A percentile compares a stretch with the other conserved stretches of the same genome.
Conservation (phyloP, 768 basidiomycete species). For the Flagelloscypha sp. region DNA sequence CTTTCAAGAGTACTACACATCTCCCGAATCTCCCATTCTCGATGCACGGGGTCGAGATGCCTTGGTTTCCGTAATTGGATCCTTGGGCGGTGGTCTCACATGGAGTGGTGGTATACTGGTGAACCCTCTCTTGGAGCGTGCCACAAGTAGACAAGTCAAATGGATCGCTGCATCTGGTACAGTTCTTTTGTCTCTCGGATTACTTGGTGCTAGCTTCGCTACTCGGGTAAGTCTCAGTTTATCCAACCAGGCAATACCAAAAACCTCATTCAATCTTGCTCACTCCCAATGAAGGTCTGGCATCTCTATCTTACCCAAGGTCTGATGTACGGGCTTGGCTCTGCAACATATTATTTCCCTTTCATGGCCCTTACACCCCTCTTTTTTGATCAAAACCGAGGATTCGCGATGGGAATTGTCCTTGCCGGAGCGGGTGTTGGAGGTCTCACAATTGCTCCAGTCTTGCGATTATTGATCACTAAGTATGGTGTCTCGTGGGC, state of each 20-base stretch:
- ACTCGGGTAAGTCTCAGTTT: constrained; percentile 19
- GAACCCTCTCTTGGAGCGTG: constrained; percentile 27
- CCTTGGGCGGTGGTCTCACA: constrained; percentile 34
- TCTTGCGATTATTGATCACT: constrained; percentile 26
- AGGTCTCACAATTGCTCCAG: constrained; percentile 35
- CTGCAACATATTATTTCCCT: constrained; percentile 36
- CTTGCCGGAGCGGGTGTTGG: constrained; percentile 34
- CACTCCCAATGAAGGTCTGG: constrained; percentile 24
- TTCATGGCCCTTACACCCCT: constrained; percentile 33
- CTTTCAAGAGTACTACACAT: constrained; percentile 41
- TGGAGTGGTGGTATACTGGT: constrained; percentile 41
- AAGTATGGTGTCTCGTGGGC: constrained; percentile 26
- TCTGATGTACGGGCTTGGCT: constrained; percentile 33
- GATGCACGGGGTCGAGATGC: constrained; percentile 30
- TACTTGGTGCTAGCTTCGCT: constrained; percentile 31
- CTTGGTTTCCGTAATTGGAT: constrained; percentile 32
- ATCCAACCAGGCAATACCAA: neutral
- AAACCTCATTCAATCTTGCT: neutral
- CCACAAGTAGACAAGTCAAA: constrained; percentile 23
- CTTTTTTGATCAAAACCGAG: constrained; percentile 37
- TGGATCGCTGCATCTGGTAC: constrained; percentile 28
- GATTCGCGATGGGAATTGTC: constrained; percentile 36
- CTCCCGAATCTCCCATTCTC: constrained; percentile 23
- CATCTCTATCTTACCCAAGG: constrained; percentile 35
- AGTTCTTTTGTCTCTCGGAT: constrained; percentile 32